Base-by-base conservation (phyloP, 176 grass and related monocot genomes). In the Alloteropsis semialata region DNA sequence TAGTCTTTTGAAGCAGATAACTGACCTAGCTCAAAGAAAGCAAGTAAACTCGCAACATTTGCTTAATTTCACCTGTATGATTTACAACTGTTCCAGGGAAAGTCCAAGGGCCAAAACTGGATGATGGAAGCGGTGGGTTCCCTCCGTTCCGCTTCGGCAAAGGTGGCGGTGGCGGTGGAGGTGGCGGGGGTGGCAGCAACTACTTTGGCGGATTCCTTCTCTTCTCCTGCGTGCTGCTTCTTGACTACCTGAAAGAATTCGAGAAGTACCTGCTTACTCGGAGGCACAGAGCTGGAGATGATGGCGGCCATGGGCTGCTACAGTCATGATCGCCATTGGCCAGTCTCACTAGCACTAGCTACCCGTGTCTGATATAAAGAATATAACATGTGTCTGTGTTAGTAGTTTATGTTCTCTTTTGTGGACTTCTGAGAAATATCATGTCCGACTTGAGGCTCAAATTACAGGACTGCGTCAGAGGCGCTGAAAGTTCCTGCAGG, bases 121-220 rank as follows among this genome's bases (percentile, higher is more conserved):
- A 90, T 4, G 79, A 90, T 10, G 84, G 88, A 7, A 86, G 74
- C 8, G 88, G 79, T 12, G 88, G 88, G 33, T 87, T 90, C 79
- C 84, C 88, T 79, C 88, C 79, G 0, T 90, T 86, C 58, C 88
- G 88, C 5, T 90, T 90, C 0, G 79, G 88, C 67, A 87, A 86
- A 66, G 88, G 88, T 5, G 88, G 88, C 0, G 88, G 84, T 0
- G 84, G 88, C 0, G 88, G 84, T 15, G 88, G 88, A 6, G 88
- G 84, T 22, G 88, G 88, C 0, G 84, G 88, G 0, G 74, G 88
- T 17, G 88, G 84, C 30, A 78, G 41, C 66, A 86, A 48, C 79
- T 90, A 86, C 79, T 90, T 90, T 18, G 88, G 88, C 10, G 84
- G 88, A 25, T 90, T 90, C 60, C 74, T 90, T 74, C 84, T 90